Evolutionary conservation across 306 rosid genomes (phyloP).

Genomic region (peach (Prunus persica)): DNA sequence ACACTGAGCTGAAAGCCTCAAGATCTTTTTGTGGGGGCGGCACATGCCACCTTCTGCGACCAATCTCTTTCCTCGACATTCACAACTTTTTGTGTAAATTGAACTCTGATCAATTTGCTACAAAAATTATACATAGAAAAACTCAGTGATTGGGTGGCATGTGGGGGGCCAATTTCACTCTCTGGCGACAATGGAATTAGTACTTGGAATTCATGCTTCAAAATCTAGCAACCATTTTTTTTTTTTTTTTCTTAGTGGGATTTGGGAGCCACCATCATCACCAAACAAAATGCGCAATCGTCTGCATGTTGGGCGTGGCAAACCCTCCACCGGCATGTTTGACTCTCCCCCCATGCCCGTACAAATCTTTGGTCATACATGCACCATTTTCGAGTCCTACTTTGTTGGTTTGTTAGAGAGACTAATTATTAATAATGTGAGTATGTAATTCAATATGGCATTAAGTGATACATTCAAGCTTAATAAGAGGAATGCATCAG

Average conservation of each 20-base stretch:
- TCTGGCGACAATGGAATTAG: neutral
- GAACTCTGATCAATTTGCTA: neutral
- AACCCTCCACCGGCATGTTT: constrained; percentile 30
- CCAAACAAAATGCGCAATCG: neutral
- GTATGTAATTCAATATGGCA: no score
- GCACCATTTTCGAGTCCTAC: neutral
- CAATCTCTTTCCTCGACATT: constrained; percentile 8
- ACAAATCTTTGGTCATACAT: constrained; percentile 8
- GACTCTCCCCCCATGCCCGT: constrained; percentile 8
- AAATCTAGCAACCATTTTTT: neutral
- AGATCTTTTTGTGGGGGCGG: constrained; percentile 8
- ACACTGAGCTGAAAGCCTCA: neutral
- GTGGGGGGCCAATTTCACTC: constrained; percentile 19
- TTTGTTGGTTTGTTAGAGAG: neutral
- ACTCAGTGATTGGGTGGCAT: constrained; percentile 14
- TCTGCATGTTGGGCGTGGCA: constrained; percentile 8
- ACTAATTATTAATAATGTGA: no score
- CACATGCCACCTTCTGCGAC: neutral
- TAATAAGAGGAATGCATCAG: no score
- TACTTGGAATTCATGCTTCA: neutral
- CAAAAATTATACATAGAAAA: neutral
- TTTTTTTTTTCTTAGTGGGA: neutral
- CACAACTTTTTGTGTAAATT: constrained; percentile 1
- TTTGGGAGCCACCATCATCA: constrained; percentile 4
- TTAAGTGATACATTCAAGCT: no score